Percentiles rank a stretch among this genome's conserved stretches.
These are phyloP conservation scores for Gryganskiella cystojenkinii DNA, from an alignment of 192 early-diverging fungal species.

Conservation along the genomic window DNA sequence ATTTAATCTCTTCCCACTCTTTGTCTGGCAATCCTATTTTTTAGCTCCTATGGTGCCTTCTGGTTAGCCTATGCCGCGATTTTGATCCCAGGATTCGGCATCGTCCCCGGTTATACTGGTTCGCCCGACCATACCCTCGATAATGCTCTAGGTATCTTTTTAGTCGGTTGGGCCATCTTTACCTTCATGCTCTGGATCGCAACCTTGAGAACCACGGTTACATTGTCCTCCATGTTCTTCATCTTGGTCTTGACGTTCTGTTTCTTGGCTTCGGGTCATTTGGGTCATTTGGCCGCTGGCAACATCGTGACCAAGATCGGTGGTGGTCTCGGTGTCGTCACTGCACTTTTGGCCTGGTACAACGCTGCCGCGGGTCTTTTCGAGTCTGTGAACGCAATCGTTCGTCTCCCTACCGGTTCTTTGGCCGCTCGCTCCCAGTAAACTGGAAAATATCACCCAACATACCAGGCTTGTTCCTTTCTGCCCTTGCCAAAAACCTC, in stretches of 20 bases:
- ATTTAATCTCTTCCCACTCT: slow-evolving; percentile 4
- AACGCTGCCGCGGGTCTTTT: slow-evolving; percentile 72
- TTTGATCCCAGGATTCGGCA: slow-evolving; percentile 65
- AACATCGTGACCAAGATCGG: slow-evolving; percentile 65
- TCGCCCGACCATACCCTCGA: slow-evolving; percentile 43
- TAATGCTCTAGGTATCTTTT: slow-evolving; percentile 67
- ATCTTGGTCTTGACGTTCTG: slow-evolving; percentile 73
- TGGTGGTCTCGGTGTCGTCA: slow-evolving; percentile 78
- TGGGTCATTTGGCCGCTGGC: slow-evolving; percentile 55
- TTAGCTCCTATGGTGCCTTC: slow-evolving; percentile 63
- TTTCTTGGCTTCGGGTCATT: slow-evolving; percentile 72
- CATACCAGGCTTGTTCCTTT: too few relatives aligned
- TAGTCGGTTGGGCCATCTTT: slow-evolving; percentile 75
- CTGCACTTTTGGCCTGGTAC: slow-evolving; percentile 83
- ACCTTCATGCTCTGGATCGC: slow-evolving; percentile 77
- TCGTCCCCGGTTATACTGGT: slow-evolving; percentile 53
- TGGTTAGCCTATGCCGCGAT: slow-evolving; percentile 73
- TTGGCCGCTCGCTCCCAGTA: slow-evolving; percentile 27
- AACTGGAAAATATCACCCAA: background rate
- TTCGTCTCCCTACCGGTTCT: slow-evolving; percentile 59
- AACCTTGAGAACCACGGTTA: slow-evolving; percentile 69
- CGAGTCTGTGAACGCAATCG: slow-evolving; percentile 61
- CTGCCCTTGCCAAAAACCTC: too few relatives aligned
- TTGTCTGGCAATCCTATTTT: background rate
- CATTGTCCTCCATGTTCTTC: slow-evolving; percentile 75